Evolutionary conservation across 331 rosid genomes (phyloP).

Genomic region (Quercus lobata): DNA sequence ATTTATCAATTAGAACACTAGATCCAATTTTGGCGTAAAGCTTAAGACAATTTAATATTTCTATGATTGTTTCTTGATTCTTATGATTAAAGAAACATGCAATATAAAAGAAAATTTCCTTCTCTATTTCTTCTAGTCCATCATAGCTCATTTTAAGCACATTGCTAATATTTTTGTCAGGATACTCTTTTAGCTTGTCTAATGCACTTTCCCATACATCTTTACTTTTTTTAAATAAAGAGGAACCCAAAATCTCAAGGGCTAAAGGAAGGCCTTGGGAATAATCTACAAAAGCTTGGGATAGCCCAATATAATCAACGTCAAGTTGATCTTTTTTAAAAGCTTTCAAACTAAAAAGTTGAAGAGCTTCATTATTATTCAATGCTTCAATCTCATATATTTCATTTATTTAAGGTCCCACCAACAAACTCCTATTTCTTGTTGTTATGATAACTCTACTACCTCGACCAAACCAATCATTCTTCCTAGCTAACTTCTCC

Average conservation of each 20-base stretch:
- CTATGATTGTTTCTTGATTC: too few relatives aligned
- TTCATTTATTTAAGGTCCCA: background rate
- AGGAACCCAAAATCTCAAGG: constrained; percentile 1
- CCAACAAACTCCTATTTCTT: background rate
- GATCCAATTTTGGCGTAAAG: too few relatives aligned
- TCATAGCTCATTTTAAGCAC: too few relatives aligned
- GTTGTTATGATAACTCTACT: too few relatives aligned
- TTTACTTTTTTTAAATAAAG: background rate
- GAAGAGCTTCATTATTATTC: background rate
- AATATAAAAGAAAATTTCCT: too few relatives aligned
- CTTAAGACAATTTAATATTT: too few relatives aligned
- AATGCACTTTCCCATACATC: background rate
- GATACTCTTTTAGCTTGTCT: too few relatives aligned
- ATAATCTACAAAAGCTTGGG: background rate
- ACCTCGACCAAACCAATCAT: too few relatives aligned
- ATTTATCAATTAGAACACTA: too few relatives aligned
- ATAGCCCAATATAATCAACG: background rate
- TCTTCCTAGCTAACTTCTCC: too few relatives aligned
- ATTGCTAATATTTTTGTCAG: fast-evolving
- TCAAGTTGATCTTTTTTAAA: background rate
- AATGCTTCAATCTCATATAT: background rate
- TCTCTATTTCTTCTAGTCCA: too few relatives aligned
- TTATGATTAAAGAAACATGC: too few relatives aligned
- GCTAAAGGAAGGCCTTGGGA: constrained; percentile 14
- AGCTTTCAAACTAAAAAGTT: background rate